phyloP scores from a whole-genome alignment of 768 basidiomycete genomes.

The Trametes punicea region DNA sequence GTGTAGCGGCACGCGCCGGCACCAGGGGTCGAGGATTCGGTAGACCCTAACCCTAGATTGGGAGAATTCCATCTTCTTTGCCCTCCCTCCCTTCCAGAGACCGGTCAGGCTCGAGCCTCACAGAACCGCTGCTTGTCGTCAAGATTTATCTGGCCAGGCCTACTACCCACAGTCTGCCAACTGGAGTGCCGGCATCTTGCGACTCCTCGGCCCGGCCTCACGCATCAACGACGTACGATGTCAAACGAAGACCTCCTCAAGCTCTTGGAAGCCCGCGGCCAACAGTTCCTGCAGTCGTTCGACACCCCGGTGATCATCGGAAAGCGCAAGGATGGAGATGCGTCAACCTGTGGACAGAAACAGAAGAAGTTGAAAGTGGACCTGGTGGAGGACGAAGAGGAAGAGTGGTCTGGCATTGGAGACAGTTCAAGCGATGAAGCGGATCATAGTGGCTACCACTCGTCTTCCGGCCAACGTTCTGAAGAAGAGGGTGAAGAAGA shows the following conservation, averaged over 20 bases:
- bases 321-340: conserved; percentile 22
- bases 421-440: conserved; percentile 10
- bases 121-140: too few species aligned
- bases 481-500: conserved; percentile 12
- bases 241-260: conserved; percentile 36
- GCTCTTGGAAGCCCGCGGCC: conserved; percentile 44
- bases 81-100: neutral
- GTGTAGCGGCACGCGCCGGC: neutral
- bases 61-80: neutral
- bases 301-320: conserved; percentile 20
- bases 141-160: too few species aligned
- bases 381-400: conserved; percentile 26
- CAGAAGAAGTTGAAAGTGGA: conserved; percentile 26
- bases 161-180: too few species aligned
- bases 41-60: conserved; percentile 4
- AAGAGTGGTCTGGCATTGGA: conserved; percentile 43
- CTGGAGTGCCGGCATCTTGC: too few species aligned
- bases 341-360: neutral
- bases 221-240: neutral
- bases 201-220: too few species aligned
- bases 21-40: neutral
- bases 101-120: neutral
- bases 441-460: neutral
- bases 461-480: neutral
- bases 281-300: conserved; percentile 44